Base-by-base conservation (phyloP, 306 rosid genomes). In the Leucaena leucocephala region DNA sequence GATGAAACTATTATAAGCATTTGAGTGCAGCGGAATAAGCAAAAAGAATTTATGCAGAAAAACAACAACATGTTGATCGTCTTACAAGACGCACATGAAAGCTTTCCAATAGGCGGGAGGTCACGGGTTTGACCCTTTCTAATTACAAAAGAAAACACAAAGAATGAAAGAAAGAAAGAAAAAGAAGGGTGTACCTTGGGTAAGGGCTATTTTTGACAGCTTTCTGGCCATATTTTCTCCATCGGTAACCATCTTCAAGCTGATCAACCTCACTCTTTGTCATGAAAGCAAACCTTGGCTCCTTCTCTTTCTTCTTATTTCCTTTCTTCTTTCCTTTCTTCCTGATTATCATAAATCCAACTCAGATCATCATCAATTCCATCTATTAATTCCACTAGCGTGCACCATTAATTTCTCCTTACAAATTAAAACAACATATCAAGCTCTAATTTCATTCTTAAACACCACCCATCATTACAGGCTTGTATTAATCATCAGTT, bases 231-330 rank as follows among this genome's bases (percentile, higher is more conserved):
- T 92, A 92, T 83, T 92, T 92, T 78, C 97, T 92, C 97, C 97
- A 92, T 80, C 97, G 82, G 36, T 92, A 92, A 17, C 97, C 97
- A 78, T 92, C 97, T 89, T 92, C 97, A 11, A 92, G 89, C 48
- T 92, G 97, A 85, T 92, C 97, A 74, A 92, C 96, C 85, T 92
- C 97, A 81, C 97, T 92, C 88, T 90, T 92, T 8, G 97, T 92
- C 91, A 90, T 87, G 90, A 92, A 92, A 0, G 97, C 91, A 86
- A 92, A 90, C 65, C 96, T 81, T 33, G 97, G 96, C 62, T 89
- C 94, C 81, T 77, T 92, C 65, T 89, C 78, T 77, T 87, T 90
- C 76, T 90, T 90, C 86, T 90, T 27, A 27, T 27, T 96, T 54
- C 61, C 61, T 79, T 92, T 92, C 90, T 92, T 92, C 86, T 90